Conservation (phyloP, 78 protist genomes). For the Dictyostelium capitatum region DNA sequence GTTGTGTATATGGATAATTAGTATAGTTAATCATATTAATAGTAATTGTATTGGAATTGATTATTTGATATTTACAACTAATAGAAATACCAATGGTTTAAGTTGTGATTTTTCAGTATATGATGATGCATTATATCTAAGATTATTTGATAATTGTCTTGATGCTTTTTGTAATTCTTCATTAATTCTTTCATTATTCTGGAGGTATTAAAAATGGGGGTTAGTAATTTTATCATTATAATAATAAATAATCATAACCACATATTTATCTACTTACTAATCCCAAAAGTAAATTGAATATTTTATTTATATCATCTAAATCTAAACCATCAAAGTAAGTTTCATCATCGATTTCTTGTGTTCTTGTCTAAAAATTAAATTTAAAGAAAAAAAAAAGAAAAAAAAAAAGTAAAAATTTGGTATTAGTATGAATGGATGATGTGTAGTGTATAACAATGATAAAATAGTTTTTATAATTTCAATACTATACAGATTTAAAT, state of each 20-base stretch:
- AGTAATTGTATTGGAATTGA: not conserved
- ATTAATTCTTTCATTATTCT: constrained; percentile 39
- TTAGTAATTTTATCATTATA: not conserved
- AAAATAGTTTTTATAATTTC: not conserved
- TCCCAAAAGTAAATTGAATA: constrained; percentile 11
- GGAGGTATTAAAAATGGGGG: not conserved
- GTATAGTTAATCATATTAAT: not conserved
- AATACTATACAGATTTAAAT: constrained; percentile 16
- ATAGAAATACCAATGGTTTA: constrained; percentile 44
- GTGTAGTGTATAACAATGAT: not conserved
- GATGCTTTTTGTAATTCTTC: constrained; percentile 13
- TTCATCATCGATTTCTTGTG: constrained; percentile 9
- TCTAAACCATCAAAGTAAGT: constrained; percentile 55
- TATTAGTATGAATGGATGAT: not conserved
- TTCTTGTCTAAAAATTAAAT: constrained; percentile 1
- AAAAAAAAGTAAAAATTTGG: not conserved
- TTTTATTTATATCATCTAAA: constrained; percentile 12
- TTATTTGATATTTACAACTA: not conserved
- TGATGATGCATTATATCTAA: constrained; percentile 43
- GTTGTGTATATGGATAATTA: too few relatives aligned
- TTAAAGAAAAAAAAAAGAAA: not conserved
- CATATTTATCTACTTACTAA: constrained; percentile 25
- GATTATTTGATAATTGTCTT: constrained; percentile 21
- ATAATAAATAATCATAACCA: not conserved
- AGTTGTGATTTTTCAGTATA: not conserved